Evolutionary conservation across 306 rosid species (phyloP).

Genomic region (Quercus rubra): DNA sequence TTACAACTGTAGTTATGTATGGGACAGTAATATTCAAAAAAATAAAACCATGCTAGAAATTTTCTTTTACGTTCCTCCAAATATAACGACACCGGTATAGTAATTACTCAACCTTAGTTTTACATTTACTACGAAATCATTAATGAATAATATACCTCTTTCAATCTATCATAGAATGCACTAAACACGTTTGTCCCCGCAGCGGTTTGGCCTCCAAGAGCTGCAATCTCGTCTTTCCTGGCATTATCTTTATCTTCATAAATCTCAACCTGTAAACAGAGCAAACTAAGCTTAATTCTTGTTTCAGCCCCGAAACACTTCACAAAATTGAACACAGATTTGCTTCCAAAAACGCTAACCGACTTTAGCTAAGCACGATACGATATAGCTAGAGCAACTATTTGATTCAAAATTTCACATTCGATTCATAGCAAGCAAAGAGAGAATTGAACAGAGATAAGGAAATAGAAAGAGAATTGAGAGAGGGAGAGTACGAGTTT

Average conservation of each 20-base stretch:
- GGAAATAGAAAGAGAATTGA: not conserved
- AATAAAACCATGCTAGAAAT: no score
- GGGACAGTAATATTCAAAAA: no score
- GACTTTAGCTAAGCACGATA: not conserved
- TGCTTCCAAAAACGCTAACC: not conserved
- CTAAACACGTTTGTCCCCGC: conserved; percentile 84
- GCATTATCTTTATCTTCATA: conserved; percentile 85
- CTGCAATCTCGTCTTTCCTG: conserved; percentile 94
- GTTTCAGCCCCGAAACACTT: not conserved
- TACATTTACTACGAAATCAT: no score
- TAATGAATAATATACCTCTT: conserved; percentile 50
- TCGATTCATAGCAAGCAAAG: not conserved
- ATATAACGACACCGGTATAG: not conserved
- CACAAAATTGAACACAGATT: not conserved
- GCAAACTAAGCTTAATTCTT: not conserved
- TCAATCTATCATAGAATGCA: conserved; percentile 92
- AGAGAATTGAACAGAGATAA: not conserved
- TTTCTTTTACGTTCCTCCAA: not conserved
- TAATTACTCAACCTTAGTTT: not conserved
- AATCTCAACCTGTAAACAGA: conserved; percentile 55
- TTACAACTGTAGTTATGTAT: no score
- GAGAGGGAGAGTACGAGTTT: conserved; percentile 44
- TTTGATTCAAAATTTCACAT: not conserved
- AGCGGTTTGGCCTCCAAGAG: conserved; percentile 94
- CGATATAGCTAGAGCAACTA: not conserved